A percentile compares a stretch with the other conserved stretches of the same genome.
phyloP scores from a whole-genome alignment of 345 rosid genomes.

The Citrus unshiu region DNA sequence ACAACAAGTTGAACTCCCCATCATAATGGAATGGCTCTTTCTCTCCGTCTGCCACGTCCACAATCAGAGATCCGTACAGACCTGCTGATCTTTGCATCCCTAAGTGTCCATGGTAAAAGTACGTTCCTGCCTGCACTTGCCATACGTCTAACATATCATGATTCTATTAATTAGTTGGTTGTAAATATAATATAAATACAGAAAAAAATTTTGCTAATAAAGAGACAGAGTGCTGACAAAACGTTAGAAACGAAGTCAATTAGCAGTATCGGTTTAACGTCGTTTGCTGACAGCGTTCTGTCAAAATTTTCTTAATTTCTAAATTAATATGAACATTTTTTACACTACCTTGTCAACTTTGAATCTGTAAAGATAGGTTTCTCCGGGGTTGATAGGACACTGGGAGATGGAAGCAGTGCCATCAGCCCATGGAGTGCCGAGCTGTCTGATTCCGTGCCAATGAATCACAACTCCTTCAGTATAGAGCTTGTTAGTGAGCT shows the following conservation, averaged over 20 bases:
- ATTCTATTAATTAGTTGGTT: not conserved
- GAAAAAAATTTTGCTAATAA: no score
- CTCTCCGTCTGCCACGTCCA: constrained; percentile 46
- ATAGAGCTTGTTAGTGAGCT: constrained; percentile 58
- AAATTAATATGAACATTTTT: no score
- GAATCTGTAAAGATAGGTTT: constrained; percentile 72
- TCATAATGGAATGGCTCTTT: constrained; percentile 67
- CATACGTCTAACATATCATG: not conserved
- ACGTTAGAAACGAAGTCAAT: no score
- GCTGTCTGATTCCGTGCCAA: constrained; percentile 98
- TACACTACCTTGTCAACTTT: constrained; percentile 53
- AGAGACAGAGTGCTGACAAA: no score
- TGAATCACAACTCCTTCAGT: constrained; percentile 87
- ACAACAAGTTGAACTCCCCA: constrained; percentile 50
- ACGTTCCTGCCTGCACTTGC: constrained; percentile 63
- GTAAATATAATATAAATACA: not conserved
- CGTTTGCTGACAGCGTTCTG: no score
- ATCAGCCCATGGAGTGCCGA: constrained; percentile 88
- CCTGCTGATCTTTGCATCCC: constrained; percentile 95
- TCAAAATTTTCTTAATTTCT: no score
- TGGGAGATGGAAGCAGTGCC: constrained; percentile 83
- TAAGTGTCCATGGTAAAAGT: constrained; percentile 79
- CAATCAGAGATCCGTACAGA: constrained; percentile 60
- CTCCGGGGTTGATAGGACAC: constrained; percentile 74
- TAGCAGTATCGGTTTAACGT: no score